phyloP scores from a whole-genome alignment of 352 stramenopile genomes.

The Salisapilia sapeloensis region DNA sequence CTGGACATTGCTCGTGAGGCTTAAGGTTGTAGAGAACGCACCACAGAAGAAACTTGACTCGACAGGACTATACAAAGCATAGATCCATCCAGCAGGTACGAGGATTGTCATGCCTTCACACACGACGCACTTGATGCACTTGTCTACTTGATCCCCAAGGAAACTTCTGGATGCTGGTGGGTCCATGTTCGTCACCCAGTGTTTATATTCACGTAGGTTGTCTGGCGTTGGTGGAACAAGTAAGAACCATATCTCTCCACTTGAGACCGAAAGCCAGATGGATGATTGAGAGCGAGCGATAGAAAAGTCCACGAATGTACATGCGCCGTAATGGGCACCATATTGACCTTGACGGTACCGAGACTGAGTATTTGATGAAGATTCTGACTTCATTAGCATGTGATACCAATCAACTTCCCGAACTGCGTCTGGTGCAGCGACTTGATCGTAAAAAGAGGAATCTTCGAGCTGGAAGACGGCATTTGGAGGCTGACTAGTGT shows the following conservation, averaged over 20 bases:
- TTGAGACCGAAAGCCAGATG: constrained; percentile 45
- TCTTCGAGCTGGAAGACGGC: constrained; percentile 31
- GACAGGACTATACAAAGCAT: constrained; percentile 35
- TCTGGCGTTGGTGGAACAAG: constrained; percentile 31
- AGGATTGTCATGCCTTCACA: constrained; percentile 24
- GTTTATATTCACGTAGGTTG: constrained; percentile 28
- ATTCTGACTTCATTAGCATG: constrained; percentile 6
- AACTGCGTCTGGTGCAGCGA: constrained; percentile 26
- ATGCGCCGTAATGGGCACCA: constrained; percentile 23
- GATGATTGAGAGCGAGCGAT: constrained; percentile 26
- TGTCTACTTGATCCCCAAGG: constrained; percentile 43
- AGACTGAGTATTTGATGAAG: constrained; percentile 3
- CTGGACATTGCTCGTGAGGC: constrained; percentile 21
- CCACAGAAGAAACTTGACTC: constrained; percentile 36
- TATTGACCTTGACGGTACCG: constrained; percentile 27
- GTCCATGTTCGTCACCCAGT: constrained; percentile 29
- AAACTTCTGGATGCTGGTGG: constrained; percentile 19
- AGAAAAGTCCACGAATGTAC: constrained; percentile 56
- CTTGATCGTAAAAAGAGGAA: constrained; percentile 16
- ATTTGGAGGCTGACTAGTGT: constrained; percentile 16
- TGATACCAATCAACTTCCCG: constrained; percentile 34
- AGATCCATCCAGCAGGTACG: constrained; percentile 51
- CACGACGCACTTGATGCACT: constrained; percentile 57
- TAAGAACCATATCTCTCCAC: constrained; percentile 42
- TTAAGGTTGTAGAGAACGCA: constrained; percentile 34